phyloP scores from a whole-genome alignment of 148 eudicot species.

The Rheum nobile region DNA sequence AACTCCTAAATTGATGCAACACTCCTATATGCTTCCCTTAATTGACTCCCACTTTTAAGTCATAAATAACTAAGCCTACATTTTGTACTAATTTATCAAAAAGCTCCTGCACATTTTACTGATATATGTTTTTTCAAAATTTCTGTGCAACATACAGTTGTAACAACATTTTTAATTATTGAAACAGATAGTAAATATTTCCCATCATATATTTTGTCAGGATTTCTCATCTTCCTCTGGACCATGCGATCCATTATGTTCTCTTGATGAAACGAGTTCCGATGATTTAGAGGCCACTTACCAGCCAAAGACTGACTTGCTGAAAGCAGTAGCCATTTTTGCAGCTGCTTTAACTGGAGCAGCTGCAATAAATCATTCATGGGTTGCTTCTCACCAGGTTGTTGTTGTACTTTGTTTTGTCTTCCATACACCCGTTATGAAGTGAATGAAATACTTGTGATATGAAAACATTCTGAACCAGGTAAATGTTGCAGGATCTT shows the following conservation, averaged over 20 bases:
- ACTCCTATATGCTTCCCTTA: background rate
- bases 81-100: background rate
- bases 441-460: background rate
- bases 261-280: conserved; percentile 73
- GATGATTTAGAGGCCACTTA: conserved; percentile 43
- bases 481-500: conserved; percentile 49
- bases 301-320: conserved; percentile 76
- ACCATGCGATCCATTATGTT: conserved; percentile 83
- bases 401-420: conserved; percentile 4
- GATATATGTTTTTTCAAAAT: background rate
- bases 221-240: conserved; percentile 18
- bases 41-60: background rate
- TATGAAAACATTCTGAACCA: background rate
- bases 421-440: background rate
- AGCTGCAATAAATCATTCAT: conserved; percentile 75
- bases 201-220: background rate
- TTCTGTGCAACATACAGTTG: background rate
- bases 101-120: background rate
- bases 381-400: conserved; percentile 98
- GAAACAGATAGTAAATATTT: background rate
- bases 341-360: conserved; percentile 74
- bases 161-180: background rate
- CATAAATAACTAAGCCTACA: background rate
- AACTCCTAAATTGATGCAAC: background rate
- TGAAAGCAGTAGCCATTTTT: conserved; percentile 70